Evolutionary conservation across 2,329 filamentous ascomycete species (phyloP).

Genomic region (Teratosphaeria epicoccoides): DNA sequence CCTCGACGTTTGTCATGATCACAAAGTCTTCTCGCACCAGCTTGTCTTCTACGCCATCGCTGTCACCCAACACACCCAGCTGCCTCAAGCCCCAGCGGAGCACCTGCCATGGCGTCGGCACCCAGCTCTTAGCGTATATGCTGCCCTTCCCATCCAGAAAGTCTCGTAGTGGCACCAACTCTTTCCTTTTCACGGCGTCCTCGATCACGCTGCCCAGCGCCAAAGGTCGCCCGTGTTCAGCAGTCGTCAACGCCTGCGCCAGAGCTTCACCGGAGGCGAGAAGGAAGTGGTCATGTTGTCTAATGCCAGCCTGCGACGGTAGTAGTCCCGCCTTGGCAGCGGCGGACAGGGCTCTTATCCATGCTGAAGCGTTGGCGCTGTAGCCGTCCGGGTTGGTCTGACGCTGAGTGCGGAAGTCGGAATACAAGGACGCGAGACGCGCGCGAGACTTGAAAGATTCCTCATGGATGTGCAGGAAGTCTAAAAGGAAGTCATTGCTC

Average conservation of each 20-base stretch:
- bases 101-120: conserved; percentile 57
- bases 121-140: conserved; percentile 61
- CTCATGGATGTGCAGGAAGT: conserved; percentile 45
- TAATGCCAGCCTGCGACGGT: conserved; percentile 26
- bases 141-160: conserved; percentile 58
- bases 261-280: conserved; percentile 51
- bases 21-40: conserved; percentile 55
- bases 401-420: conserved; percentile 67
- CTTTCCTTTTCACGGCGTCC: conserved; percentile 59
- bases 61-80: conserved; percentile 34
- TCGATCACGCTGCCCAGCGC: conserved; percentile 68
- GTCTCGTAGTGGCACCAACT: conserved; percentile 58
- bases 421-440: conserved; percentile 76
- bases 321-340: conserved; percentile 56
- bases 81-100: conserved; percentile 66
- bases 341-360: conserved; percentile 63
- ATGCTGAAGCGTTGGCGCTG: conserved; percentile 65
- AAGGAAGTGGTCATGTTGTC: conserved; percentile 38
- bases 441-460: conserved; percentile 47
- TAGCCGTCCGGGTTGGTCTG: conserved; percentile 78
- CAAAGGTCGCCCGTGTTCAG: conserved; percentile 69
- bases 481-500: conserved; percentile 43
- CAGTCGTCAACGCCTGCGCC: conserved; percentile 58
- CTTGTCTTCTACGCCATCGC: conserved; percentile 38
- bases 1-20: conserved; percentile 52